Evolutionary conservation across 2,329 filamentous ascomycete genomes (phyloP), one percentile per base, ranked within the genome.

Genomic region (Paecilomyces variotii): DNA sequence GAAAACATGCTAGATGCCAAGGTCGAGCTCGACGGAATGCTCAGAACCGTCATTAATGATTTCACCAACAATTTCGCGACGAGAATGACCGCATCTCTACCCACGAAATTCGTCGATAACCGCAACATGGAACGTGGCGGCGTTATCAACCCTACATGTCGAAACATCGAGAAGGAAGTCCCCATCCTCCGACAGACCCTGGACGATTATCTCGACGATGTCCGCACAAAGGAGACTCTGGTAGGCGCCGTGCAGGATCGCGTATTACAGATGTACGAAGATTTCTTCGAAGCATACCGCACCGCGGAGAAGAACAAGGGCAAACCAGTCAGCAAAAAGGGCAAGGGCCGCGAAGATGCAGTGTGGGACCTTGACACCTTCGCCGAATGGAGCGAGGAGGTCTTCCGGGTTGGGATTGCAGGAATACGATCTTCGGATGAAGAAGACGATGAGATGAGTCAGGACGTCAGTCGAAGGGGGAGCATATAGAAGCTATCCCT

Each of bases 1-100:
- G 84, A 87, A 67, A 87, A 87, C 67, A 88, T 88, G 85, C 79
- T 88, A 14, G 86, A 88, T 67, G 86, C 86, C 24, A 88, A 88
- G 72, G 84, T 83, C 10, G 85, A 88, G 69, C 78, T 88, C 0
- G 86, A 88, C 63, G 84, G 82, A 0, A 77, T 82, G 6, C 76
- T 88, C 6, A 74, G 86, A 49, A 82, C 80, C 4, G 83, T 84
- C 1, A 88, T 88, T 68, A 86, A 84, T 59, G 84, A 87, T 60
- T 86, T 88, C 63, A 86, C 85, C n/a, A 79, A 77, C 54, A 75
- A 76, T 28, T 85, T 83, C 62, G 80, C 84, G 1, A 70, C 70
- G 0, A 77, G 80, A 51, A 87, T 88, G 77, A 84, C 82, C 0
- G 77, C 77, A 12, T 76, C 66, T 55, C 74, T 71, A 60, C 82